phyloP scores from a whole-genome alignment of 208 protist genomes.

The Novymonas esmeraldas region DNA sequence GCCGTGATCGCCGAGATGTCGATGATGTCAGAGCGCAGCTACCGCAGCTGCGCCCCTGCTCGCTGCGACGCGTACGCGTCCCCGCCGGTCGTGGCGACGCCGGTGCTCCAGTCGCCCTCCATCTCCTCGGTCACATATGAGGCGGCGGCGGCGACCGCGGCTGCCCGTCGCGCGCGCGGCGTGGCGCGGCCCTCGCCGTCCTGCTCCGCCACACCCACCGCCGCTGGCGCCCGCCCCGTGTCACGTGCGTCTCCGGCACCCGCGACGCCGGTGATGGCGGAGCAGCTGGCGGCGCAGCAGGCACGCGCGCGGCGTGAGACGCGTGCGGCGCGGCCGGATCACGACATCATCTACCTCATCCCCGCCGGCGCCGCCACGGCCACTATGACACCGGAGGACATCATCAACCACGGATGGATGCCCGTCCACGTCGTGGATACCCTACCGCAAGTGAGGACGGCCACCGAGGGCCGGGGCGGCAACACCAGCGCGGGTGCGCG shows the following conservation, averaged over 20 bases:
- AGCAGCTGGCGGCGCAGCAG: constrained; percentile 26
- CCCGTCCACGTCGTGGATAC: constrained; percentile 36
- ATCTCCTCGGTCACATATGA: constrained; percentile 10
- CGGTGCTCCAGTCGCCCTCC: constrained; percentile 6
- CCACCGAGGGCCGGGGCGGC: too few relatives aligned
- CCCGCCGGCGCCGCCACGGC: constrained; percentile 17
- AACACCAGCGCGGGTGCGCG: too few relatives aligned
- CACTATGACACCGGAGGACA: constrained; percentile 36
- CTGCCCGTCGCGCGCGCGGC: neutral
- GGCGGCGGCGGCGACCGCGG: neutral
- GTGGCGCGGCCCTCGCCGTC: constrained; percentile 11
- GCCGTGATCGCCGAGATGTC: constrained; percentile 9
- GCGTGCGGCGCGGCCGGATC: constrained; percentile 12
- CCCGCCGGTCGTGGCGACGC: constrained; percentile 9
- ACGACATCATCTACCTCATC: constrained; percentile 34
- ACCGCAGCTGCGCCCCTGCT: constrained; percentile 19
- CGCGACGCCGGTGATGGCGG: constrained; percentile 12
- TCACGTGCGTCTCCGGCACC: constrained; percentile 26
- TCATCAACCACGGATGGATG: constrained; percentile 41
- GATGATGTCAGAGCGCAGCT: constrained; percentile 9
- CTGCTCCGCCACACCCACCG: neutral
- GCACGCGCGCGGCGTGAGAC: constrained; percentile 24
- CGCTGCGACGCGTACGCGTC: constrained; percentile 20
- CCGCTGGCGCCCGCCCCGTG: neutral
- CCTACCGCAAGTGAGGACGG: too few relatives aligned